Base-by-base conservation (phyloP, 768 basidiomycete genomes). In the Mycena alexandri region DNA sequence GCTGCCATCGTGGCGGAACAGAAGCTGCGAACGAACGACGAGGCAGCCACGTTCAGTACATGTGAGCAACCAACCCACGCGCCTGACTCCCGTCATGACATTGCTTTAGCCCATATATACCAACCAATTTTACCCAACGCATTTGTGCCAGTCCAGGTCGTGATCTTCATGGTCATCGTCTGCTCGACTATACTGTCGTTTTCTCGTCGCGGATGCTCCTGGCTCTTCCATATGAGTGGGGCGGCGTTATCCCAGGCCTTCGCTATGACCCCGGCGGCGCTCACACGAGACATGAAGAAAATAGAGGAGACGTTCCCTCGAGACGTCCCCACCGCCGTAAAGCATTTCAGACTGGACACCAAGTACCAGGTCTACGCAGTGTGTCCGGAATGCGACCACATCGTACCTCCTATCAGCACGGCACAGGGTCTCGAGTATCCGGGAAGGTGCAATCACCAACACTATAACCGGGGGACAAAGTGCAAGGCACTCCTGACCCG, bases 171-270 rank as follows among this genome's bases (percentile, higher is more conserved):
- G 52, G 34, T 38, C 16, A 33, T 41, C 7, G 34, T 54, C 17
- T 54, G 52, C 52, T 54, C 33, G 5, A 21, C 36, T n/a, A 10
- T 54, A 12, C 19, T 54, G 7, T n/a, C 19, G 7, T 21, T 54
- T 19, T 38, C 52, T n/a, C 33, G 34, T 21, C 52, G 52, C 19
- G 52, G 52, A 12, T 54, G 52, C 36, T 54, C 52, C 4, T 54
- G 52, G 52, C 33, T 54, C 21, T n/a, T 54, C 36, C 12, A 17
- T 12, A 54, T 54, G 52, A 22, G 34, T 16, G 33, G 9, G 3
- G 52, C 33, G 12, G 21, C 34, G 8, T n/a, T 54, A 5, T 36
- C 17, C 13, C 4, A 54, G 19, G 33, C 52, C 34, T 38, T 54
- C 12, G 13, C 33, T 21, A 5, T 38, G 13, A 14, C 34, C n/a